phyloP scores from a whole-genome alignment of 2,329 filamentous ascomycete species.

The Claviceps paspali region DNA sequence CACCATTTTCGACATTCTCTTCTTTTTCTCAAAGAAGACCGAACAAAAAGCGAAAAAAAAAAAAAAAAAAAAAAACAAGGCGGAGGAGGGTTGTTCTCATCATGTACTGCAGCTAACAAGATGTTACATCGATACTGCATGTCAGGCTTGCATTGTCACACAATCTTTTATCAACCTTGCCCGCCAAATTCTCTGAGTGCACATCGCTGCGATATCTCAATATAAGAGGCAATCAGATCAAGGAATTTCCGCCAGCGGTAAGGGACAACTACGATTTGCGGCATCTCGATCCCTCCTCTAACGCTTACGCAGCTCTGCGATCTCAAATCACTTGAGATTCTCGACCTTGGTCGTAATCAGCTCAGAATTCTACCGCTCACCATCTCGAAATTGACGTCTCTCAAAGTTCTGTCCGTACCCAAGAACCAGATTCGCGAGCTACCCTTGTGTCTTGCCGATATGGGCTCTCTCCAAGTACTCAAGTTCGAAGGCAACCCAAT shows the following conservation, averaged over 20 bases:
- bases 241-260: constrained; percentile 44
- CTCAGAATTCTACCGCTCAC: constrained; percentile 63
- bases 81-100: too few species aligned
- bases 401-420: constrained; percentile 79
- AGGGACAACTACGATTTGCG: constrained; percentile 8
- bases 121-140: background rate
- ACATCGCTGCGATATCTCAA: constrained; percentile 67
- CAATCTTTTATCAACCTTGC: constrained; percentile 58
- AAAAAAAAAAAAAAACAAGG: too few species aligned
- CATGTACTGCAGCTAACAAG: constrained; percentile 1
- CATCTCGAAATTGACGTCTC: constrained; percentile 63
- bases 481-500: constrained; percentile 85
- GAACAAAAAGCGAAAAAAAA: too few species aligned
- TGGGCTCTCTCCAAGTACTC: constrained; percentile 75
- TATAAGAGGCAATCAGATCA: constrained; percentile 60
- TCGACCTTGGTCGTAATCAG: constrained; percentile 83
- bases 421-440: constrained; percentile 78
- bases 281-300: constrained; percentile 11
- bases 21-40: too few species aligned
- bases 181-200: constrained; percentile 58
- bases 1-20: too few species aligned
- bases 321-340: constrained; percentile 74
- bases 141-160: constrained; percentile 64
- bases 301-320: constrained; percentile 53
- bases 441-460: constrained; percentile 72